Percentiles rank a stretch among this genome's conserved stretches.
Conservation (phyloP, 345 rosid species). For the Adansonia digitata region DNA sequence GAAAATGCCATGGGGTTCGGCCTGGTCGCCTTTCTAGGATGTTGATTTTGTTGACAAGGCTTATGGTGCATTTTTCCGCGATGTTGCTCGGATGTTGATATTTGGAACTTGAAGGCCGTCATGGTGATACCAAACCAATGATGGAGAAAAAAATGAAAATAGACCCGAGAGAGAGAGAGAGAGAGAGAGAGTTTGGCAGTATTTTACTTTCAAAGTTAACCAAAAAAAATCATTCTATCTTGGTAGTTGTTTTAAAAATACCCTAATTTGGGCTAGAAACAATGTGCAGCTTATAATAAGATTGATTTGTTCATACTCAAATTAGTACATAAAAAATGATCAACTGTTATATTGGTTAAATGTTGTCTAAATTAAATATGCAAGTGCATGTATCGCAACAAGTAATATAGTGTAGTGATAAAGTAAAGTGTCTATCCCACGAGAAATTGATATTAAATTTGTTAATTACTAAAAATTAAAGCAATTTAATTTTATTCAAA, state of each 20-base stretch:
- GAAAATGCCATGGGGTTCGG: conserved; percentile 53
- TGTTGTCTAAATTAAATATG: no score
- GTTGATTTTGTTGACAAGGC: conserved; percentile 46
- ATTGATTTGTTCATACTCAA: not conserved
- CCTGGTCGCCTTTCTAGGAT: conserved; percentile 59
- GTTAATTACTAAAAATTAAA: no score
- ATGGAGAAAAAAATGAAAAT: not conserved
- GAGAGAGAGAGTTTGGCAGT: not conserved
- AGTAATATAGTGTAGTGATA: no score
- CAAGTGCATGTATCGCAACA: no score
- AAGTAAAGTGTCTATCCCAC: no score
- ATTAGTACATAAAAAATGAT: not conserved
- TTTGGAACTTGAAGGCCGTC: conserved; percentile 56
- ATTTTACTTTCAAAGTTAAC: not conserved
- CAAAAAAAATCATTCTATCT: not conserved
- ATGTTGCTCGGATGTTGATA: conserved; percentile 57
- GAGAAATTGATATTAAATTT: no score
- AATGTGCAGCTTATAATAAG: not conserved
- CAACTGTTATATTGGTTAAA: not conserved
- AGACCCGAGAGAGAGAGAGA: not conserved
- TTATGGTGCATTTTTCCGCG: conserved; percentile 32
- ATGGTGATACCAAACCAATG: conserved; percentile 23
- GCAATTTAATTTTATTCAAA: no score
- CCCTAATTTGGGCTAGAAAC: not conserved
- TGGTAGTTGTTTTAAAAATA: not conserved